Conservation (phyloP, 2,329 filamentous ascomycete genomes). For the Pyrenochaeta sp. region DNA sequence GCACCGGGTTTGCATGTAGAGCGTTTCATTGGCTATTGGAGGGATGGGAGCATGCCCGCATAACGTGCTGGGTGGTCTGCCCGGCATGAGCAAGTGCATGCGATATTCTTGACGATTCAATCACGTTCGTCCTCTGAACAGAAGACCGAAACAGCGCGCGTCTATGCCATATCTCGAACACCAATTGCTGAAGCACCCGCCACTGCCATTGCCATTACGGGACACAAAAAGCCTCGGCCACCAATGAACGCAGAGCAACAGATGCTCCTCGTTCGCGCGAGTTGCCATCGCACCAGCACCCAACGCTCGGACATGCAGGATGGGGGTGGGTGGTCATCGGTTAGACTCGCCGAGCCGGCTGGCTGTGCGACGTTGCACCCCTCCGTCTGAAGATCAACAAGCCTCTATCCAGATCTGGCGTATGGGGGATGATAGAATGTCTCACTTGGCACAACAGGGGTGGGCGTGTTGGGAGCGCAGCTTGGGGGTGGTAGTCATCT, state of each 20-base stretch:
- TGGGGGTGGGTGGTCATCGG: conserved; percentile 22
- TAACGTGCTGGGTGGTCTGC: too few species aligned
- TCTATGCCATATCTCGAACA: too few species aligned
- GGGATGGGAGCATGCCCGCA: too few species aligned
- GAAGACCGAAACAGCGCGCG: too few species aligned
- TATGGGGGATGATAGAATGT: conserved; percentile 16
- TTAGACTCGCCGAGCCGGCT: conserved; percentile 15
- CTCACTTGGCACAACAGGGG: conserved; percentile 11
- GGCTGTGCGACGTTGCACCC: conserved; percentile 31
- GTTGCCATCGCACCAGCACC: conserved; percentile 7
- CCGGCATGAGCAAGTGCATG: too few species aligned
- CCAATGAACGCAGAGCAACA: too few species aligned
- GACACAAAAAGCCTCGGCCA: conserved; percentile 10
- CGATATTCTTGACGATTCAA: too few species aligned
- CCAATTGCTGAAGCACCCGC: too few species aligned
- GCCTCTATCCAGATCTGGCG: conserved; percentile 16
- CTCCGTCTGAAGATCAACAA: conserved; percentile 24
- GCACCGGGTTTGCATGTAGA: too few species aligned
- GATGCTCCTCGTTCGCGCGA: conserved; percentile 12
- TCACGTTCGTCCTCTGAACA: too few species aligned
- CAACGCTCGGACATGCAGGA: conserved; percentile 9
- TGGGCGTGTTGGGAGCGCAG: conserved; percentile 4
- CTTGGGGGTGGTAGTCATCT: not conserved
- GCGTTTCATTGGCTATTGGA: too few species aligned
- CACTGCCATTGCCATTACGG: too few species aligned